Evolutionary conservation across 1,284 basidiomycete genomes (phyloP).

Genomic region (Cryptococcus hybrid): DNA sequence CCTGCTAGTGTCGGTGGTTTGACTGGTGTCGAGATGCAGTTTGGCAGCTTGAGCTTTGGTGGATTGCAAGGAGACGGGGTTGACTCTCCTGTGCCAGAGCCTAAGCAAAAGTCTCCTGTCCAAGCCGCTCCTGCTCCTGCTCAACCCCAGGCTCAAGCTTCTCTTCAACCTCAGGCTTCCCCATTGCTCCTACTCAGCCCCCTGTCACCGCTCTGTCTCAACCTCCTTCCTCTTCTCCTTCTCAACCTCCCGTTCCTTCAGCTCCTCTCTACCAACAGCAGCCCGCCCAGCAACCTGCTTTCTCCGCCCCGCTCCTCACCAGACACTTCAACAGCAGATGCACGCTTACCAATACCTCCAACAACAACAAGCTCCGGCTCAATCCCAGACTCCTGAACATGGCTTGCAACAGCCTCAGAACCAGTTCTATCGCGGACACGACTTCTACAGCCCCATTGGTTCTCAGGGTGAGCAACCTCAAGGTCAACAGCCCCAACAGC

Average conservation of each 20-base stretch:
- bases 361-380: slow-evolving; percentile 23
- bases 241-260: slow-evolving; percentile 10
- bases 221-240: slow-evolving; percentile 3
- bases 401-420: slow-evolving; percentile 19
- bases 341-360: slow-evolving; percentile 35
- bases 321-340: slow-evolving; percentile 42
- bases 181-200: slow-evolving; percentile 17
- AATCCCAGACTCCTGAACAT: slow-evolving; percentile 18
- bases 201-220: slow-evolving; percentile 20
- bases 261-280: slow-evolving; percentile 11
- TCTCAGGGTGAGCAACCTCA: slow-evolving; percentile 22
- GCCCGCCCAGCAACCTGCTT: slow-evolving; percentile 22
- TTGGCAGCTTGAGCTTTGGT: slow-evolving; percentile 51
- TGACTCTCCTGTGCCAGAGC: slow-evolving; percentile 30
- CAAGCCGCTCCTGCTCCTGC: slow-evolving; percentile 19
- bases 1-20: slow-evolving; percentile 39
- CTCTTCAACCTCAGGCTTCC: slow-evolving; percentile 12
- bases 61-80: slow-evolving; percentile 46
- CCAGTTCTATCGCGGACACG: slow-evolving; percentile 38
- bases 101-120: slow-evolving; percentile 21
- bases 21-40: slow-evolving; percentile 49
- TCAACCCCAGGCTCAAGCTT: slow-evolving; percentile 12
- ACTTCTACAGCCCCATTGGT: slow-evolving; percentile 30
- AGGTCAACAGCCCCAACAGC: slow-evolving; percentile 19
- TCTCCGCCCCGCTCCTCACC: slow-evolving; percentile 28